A percentile compares a stretch with the other conserved stretches of the same genome.
Evolutionary conservation across 2,329 filamentous ascomycete genomes (phyloP).

Genomic region (Pseudocercospora vitis): DNA sequence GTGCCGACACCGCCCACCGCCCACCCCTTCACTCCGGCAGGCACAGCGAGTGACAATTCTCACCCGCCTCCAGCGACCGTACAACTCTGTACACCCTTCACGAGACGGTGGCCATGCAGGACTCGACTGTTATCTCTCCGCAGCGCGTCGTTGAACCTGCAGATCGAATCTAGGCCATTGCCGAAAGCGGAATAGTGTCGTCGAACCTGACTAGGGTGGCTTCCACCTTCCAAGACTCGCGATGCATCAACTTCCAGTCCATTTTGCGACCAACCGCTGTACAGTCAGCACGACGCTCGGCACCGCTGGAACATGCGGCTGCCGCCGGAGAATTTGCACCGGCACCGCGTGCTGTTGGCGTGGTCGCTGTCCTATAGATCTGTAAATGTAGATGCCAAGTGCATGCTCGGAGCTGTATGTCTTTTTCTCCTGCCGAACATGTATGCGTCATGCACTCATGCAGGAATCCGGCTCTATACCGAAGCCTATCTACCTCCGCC

Average conservation of each 20-base stretch:
- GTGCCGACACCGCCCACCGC: too few species aligned
- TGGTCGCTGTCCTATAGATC: neutral
- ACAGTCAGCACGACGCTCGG: neutral
- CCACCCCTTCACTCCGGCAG: too few species aligned
- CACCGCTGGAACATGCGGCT: neutral
- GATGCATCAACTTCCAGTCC: neutral
- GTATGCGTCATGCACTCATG: neutral
- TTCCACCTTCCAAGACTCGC: neutral
- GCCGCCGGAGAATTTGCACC: neutral
- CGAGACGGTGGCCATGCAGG: too few species aligned
- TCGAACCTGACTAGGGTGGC: neutral
- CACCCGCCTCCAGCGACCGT: too few species aligned
- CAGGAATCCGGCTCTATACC: neutral
- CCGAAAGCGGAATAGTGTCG: neutral
- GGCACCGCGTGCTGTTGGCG: neutral
- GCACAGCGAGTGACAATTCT: too few species aligned
- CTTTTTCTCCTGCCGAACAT: neutral
- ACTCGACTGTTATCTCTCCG: neutral
- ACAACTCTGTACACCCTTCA: neutral
- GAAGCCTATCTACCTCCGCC: too few species aligned
- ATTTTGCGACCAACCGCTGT: neutral
- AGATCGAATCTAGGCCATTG: constrained; percentile 1
- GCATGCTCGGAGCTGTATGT: too few species aligned
- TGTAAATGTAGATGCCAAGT: too few species aligned
- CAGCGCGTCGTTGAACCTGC: neutral